Base-by-base conservation (phyloP, 2,329 filamentous ascomycete species). In the Exophiala aquamarina region DNA sequence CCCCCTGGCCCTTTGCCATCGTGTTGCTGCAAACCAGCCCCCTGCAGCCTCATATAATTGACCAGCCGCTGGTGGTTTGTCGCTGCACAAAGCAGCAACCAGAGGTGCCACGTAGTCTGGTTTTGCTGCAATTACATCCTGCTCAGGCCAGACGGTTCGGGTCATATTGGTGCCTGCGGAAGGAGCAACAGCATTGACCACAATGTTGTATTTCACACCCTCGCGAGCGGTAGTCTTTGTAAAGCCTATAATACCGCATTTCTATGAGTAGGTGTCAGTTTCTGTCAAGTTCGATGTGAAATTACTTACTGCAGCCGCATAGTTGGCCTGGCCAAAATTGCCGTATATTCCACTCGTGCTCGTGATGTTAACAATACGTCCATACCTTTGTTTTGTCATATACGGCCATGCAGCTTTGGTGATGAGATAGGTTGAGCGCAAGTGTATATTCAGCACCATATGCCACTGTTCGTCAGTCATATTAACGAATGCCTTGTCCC, bases 261-360 rank as follows among this genome's bases (percentile, higher is more conserved):
- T 93, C 83, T 87, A 57, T 10, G 21, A n/a, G n/a, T n/a, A 19
- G 14, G 15, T n/a, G 44, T 50, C 38, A 57, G 46, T 44, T 38
- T 7, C 44, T 38, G 36, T 21, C 10, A 32, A 35, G 35, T 6
- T 31, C 50, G 38, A 11, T 11, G 15, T 6, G 14, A 5, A 6
- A 11, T 14, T 26, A 77, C 83, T 74, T 79, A 87, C 84, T 47
- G 88, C 88, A 49, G 92, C 89, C 54, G 93, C 81, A 70, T 98
- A 98, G 79, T 98, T 98, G 63, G 92, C 89, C 73, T 98, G 93
- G 55, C 93, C 93, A 67, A 98, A 98, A 80, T 96, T 98, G 61
- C 93, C 93, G 68, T 98, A 98, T 70, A 98, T 95, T 71, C 93
- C 93, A 61, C 87, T 94, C 38, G 93, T 97, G 28, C 89, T 95